Evolutionary conservation across 1,139 yeast genomes (phyloP), one percentile per base, ranked within the genome.

Genomic region (Blastobotrys aristatus): DNA sequence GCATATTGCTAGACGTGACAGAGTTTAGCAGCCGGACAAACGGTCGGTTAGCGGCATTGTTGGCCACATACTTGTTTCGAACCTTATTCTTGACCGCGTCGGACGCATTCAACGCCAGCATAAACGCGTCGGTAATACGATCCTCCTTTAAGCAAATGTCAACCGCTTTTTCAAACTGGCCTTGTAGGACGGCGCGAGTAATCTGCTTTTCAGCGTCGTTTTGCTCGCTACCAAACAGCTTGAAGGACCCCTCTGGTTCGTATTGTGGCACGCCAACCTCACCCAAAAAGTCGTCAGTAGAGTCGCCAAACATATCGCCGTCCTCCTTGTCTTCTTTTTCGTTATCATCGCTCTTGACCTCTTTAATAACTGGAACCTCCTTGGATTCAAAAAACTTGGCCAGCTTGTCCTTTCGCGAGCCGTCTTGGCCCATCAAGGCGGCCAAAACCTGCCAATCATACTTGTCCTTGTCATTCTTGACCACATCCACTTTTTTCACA

Each of bases 401-500:
- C 32, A 63, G 56, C 30, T 50, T 52, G 24, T 60, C 68, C 50
- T 62, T 68, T 56, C 76, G 80, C 38, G 82, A 85, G 10, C 52
- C 54, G 6, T 50, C 53, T 43, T 72, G 70, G 44, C 50, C 54
- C 3, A 82, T 65, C 46, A 87, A 69, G 47, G 79, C 74, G 55
- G 77, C 71, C 57, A 92, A 75, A 32, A 88, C 67, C 52, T 74
- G 73, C 97, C 97, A 92, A 64, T 89, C 97, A 26, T 77, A 71
- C 54, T 75, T 75, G 54, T 81, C 83, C 50, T 73, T 67, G 5
- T 69, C 69, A 20, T 43, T 48, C 7, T 72, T 70, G 16, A 72
- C 65, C 8, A 40, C 27, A 11, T 44, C 51, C 6, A 30, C 44
- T 20, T 57, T 55, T 30, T 50, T 51, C 21, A 51, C 42, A 14